Evolutionary conservation across 2,329 filamentous ascomycete genomes (phyloP).

Genomic region (Hyphodiscus sp.): DNA sequence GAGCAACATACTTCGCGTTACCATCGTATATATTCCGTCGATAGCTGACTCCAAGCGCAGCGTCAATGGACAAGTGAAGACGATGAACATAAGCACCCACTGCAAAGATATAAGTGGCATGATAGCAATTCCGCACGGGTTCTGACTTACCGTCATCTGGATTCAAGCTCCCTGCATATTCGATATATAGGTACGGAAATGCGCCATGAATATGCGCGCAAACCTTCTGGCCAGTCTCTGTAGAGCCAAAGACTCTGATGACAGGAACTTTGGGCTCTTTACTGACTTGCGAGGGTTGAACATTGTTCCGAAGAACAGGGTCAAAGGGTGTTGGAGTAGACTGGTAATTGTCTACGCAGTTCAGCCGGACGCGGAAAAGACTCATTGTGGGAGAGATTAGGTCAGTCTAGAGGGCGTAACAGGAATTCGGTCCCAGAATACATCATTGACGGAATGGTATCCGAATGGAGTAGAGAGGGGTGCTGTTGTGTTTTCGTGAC

Average conservation of each 20-base stretch:
- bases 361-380: slow-evolving; percentile 82
- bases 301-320: slow-evolving; percentile 64
- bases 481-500: neutral
- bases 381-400: slow-evolving; percentile 43
- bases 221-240: slow-evolving; percentile 90
- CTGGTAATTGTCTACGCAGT: slow-evolving; percentile 95
- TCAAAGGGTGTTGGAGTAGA: slow-evolving; percentile 72
- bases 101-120: slow-evolving; percentile 30
- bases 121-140: neutral
- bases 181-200: slow-evolving; percentile 91
- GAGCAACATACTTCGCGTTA: slow-evolving; percentile 70
- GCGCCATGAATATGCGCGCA: slow-evolving; percentile 94
- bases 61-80: slow-evolving; percentile 82
- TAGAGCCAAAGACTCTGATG: slow-evolving; percentile 85
- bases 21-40: slow-evolving; percentile 66
- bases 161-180: slow-evolving; percentile 67
- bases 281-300: slow-evolving; percentile 49
- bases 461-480: neutral
- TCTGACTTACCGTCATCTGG: slow-evolving; percentile 56
- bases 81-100: slow-evolving; percentile 71
- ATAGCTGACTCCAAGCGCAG: slow-evolving; percentile 81
- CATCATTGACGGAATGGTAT: slow-evolving; percentile 1
- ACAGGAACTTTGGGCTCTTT: slow-evolving; percentile 73
- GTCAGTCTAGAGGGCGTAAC: slow-evolving; percentile 7
- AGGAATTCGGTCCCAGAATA: neutral